Conservation (phyloP, 352 stramenopile genomes). For the Globisporangium yorkense region DNA sequence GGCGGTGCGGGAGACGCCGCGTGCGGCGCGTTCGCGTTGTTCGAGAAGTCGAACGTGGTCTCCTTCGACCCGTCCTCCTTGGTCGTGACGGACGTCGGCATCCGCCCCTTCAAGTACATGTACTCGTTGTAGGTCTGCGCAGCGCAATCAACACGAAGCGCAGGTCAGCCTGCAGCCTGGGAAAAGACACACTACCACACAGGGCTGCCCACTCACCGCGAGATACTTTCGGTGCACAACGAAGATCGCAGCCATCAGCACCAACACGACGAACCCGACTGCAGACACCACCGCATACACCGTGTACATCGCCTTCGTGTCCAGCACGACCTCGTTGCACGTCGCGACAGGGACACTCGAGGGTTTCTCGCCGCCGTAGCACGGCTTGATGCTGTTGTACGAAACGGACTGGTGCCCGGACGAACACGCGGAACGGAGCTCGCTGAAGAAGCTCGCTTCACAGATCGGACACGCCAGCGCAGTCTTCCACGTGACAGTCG, state of each 20-base stretch:
- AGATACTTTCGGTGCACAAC: slow-evolving; percentile 77
- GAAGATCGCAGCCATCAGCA: slow-evolving; percentile 61
- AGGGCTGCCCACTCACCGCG: slow-evolving; percentile 19
- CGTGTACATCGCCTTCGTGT: slow-evolving; percentile 63
- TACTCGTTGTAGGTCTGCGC: slow-evolving; percentile 70
- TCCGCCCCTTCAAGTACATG: slow-evolving; percentile 75
- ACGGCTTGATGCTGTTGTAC: slow-evolving; percentile 47
- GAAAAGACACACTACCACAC: background rate
- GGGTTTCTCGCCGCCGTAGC: slow-evolving; percentile 45
- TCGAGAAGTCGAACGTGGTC: slow-evolving; percentile 75
- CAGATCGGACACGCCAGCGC: slow-evolving; percentile 66
- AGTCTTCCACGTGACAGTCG: slow-evolving; percentile 60
- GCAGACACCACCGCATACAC: slow-evolving; percentile 65
- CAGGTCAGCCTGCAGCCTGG: background rate
- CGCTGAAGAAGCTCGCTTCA: slow-evolving; percentile 50
- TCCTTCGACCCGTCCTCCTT: slow-evolving; percentile 60
- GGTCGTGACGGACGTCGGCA: slow-evolving; percentile 46
- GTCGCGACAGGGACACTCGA: slow-evolving; percentile 43
- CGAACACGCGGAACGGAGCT: slow-evolving; percentile 56
- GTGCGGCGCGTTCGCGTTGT: slow-evolving; percentile 32
- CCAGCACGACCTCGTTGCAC: slow-evolving; percentile 66
- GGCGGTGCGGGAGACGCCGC: slow-evolving; percentile 13
- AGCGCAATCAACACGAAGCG: background rate
- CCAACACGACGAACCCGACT: slow-evolving; percentile 53
- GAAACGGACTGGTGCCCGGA: slow-evolving; percentile 52